These are phyloP conservation scores for Yamadazyma paraphyllophila DNA, from an alignment of 805 yeast genomes.

Conservation along the genomic window DNA sequence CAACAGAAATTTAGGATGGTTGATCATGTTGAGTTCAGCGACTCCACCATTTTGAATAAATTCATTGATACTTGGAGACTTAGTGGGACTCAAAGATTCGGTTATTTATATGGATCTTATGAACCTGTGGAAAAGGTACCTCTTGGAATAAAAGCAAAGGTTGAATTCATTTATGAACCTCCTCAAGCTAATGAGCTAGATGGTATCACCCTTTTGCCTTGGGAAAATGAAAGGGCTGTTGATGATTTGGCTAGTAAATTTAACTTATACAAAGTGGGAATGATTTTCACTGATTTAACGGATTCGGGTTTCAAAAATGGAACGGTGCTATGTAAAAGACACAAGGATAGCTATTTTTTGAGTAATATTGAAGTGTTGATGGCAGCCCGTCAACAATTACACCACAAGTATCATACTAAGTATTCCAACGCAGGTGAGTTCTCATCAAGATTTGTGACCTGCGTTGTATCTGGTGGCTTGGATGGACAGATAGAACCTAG, in stretches of 20 bases:
- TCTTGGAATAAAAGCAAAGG: constrained; percentile 89
- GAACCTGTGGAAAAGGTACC: constrained; percentile 80
- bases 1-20: constrained; percentile 93
- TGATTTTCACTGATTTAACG: constrained; percentile 83
- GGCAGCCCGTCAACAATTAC: constrained; percentile 76
- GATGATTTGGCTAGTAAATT: constrained; percentile 53
- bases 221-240: constrained; percentile 54
- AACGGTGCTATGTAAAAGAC: constrained; percentile 87
- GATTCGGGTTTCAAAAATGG: constrained; percentile 90
- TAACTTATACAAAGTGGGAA: constrained; percentile 74
- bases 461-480: constrained; percentile 87
- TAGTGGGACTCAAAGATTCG: constrained; percentile 84
- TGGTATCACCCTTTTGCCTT: constrained; percentile 63
- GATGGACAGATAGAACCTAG: constrained; percentile 87
- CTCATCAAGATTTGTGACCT: constrained; percentile 90
- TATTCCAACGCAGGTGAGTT: constrained; percentile 63
- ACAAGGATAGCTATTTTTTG: constrained; percentile 84
- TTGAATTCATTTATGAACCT: constrained; percentile 92
- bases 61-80: constrained; percentile 92
- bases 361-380: constrained; percentile 83
- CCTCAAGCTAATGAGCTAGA: constrained; percentile 85
- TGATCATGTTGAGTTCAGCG: constrained; percentile 91
- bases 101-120: constrained; percentile 80
- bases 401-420: constrained; percentile 59
- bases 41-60: constrained; percentile 65